Percentiles rank a stretch among this genome's conserved stretches.
These are phyloP conservation scores for Suhomyces kilbournensis DNA, from an alignment of 805 yeast species.

Conservation along the genomic window DNA sequence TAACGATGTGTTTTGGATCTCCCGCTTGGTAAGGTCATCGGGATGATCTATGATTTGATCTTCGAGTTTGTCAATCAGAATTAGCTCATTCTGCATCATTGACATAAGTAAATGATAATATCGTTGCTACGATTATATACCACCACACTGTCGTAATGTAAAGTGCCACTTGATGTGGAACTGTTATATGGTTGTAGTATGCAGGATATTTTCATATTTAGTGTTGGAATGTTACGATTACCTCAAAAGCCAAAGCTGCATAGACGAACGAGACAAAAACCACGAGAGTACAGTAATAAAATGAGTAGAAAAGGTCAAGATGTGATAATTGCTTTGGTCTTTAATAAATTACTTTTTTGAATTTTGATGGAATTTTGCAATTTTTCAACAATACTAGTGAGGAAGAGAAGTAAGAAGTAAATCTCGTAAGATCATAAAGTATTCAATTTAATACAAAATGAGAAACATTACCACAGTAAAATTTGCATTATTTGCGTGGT, in stretches of 20 bases:
- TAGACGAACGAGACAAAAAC: background rate
- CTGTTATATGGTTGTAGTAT: background rate
- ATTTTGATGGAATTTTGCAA: background rate
- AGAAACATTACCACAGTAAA: background rate
- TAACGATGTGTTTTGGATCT: conserved; percentile 26
- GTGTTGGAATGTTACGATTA: background rate
- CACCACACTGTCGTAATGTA: background rate
- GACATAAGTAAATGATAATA: background rate
- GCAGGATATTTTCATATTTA: background rate
- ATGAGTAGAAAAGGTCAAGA: no score
- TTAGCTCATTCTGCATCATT: conserved; percentile 18
- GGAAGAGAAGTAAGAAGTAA: no score
- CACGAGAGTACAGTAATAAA: no score
- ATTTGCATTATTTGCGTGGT: no score
- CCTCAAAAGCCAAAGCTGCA: background rate
- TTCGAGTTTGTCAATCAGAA: conserved; percentile 45
- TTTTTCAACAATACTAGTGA: no score
- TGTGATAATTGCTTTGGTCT: no score
- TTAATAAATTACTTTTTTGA: background rate
- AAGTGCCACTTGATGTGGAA: background rate
- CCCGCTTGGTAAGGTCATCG: conserved; percentile 28
- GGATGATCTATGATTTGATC: conserved; percentile 47
- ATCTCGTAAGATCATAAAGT: background rate
- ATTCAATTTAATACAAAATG: no score
- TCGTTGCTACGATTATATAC: background rate